Conservation (phyloP, 768 basidiomycete species). For the Hemileccinum impolitum region DNA sequence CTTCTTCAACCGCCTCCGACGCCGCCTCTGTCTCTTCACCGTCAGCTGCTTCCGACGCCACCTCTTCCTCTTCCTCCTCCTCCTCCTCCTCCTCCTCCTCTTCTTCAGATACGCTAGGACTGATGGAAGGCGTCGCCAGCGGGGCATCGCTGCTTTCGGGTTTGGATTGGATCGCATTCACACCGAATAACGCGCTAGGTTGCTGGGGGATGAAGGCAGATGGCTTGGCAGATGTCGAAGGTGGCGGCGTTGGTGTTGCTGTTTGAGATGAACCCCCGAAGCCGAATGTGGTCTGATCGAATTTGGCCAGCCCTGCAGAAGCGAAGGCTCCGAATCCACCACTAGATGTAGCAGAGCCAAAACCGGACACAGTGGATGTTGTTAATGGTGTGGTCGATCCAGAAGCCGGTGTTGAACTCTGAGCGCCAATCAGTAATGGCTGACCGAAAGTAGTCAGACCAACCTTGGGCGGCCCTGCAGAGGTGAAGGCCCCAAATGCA, state of each 20-base stretch:
- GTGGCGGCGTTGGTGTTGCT: background rate
- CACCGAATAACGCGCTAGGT: no score
- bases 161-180: no score
- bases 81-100: slow-evolving; percentile 27
- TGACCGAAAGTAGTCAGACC: slow-evolving; percentile 24
- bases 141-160: slow-evolving; percentile 6
- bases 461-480: no score
- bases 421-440: slow-evolving; percentile 26
- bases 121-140: slow-evolving; percentile 8
- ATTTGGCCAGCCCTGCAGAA: slow-evolving; percentile 30
- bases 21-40: slow-evolving; percentile 28
- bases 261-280: slow-evolving; percentile 14
- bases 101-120: slow-evolving; percentile 23
- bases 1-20: slow-evolving; percentile 19
- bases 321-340: slow-evolving; percentile 33
- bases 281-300: slow-evolving; percentile 18
- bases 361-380: slow-evolving; percentile 13
- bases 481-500: no score
- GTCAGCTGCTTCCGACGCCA: slow-evolving; percentile 15
- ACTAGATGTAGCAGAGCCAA: slow-evolving; percentile 19
- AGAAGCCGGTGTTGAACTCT: slow-evolving; percentile 11
- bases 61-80: slow-evolving; percentile 24
- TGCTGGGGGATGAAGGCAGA: slow-evolving; percentile 26
- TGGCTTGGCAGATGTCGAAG: slow-evolving; percentile 14
- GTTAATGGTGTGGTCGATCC: slow-evolving; percentile 10